A percentile compares a stretch with the other conserved stretches of the same genome.
phyloP scores from a whole-genome alignment of 345 rosid species.

The Garcia nutans region DNA sequence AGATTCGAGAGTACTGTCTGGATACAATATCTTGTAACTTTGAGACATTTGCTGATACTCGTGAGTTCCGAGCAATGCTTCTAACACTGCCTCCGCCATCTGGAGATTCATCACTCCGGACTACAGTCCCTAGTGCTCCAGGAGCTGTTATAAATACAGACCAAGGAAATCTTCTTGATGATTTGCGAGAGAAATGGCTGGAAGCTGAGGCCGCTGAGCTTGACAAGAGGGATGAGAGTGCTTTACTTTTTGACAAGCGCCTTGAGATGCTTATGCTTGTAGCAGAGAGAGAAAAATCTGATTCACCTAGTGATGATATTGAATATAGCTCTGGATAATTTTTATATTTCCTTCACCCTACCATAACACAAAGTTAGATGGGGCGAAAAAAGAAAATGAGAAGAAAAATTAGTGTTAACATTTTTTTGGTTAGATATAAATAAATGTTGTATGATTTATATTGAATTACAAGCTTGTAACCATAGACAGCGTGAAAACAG shows the following conservation, averaged over 20 bases:
- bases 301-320: slow-evolving; percentile 19
- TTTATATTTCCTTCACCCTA: background rate
- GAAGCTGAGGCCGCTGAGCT: slow-evolving; percentile 96
- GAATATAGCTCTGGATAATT: slow-evolving; percentile 30
- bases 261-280: slow-evolving; percentile 79
- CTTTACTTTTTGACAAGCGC: slow-evolving; percentile 79
- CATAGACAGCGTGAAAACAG: background rate
- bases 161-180: slow-evolving; percentile 86
- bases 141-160: slow-evolving; percentile 66
- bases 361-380: background rate
- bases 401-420: background rate
- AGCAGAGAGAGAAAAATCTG: slow-evolving; percentile 63
- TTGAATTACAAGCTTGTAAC: slow-evolving; percentile 1
- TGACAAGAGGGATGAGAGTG: slow-evolving; percentile 96
- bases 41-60: slow-evolving; percentile 81
- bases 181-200: slow-evolving; percentile 96
- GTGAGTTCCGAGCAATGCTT: slow-evolving; percentile 83
- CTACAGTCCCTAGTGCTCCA: slow-evolving; percentile 88
- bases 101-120: slow-evolving; percentile 86
- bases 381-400: background rate
- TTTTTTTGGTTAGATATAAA: background rate
- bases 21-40: slow-evolving; percentile 82
- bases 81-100: slow-evolving; percentile 91
- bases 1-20: slow-evolving; percentile 85
- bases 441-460: background rate